Base-by-base conservation (phyloP, 2,329 filamentous ascomycete genomes). In the Fusarium algeriense region DNA sequence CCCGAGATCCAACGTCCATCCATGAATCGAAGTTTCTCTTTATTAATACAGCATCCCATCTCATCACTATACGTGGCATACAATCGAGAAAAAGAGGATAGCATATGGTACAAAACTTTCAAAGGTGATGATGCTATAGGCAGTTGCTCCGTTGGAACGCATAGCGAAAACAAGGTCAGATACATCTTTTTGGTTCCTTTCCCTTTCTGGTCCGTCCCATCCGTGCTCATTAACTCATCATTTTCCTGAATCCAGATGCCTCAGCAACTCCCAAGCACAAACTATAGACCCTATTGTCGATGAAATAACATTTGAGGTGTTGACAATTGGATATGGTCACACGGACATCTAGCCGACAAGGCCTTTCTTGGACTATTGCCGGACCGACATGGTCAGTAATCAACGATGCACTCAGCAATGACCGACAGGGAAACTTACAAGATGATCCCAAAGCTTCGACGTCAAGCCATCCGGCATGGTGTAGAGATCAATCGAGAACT, bases 401-500 rank as follows among this genome's bases (percentile, higher is more conserved):
- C 54, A 52, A 35, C 13, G 15, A 40, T 23, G 30, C 12, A 10
- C 26, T 44, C 19, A 28, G 17, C 14, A n/a, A 20, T 6, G 20
- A 23, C 13, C 13, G n/a, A 23, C 17, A 23, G 30, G 19, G 50
- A 26, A 41, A 80, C 82, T 80, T 80, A 86, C 87, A 75, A 90
- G 79, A 79, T 96, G 97, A 68, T 98, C 95, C 95, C 95, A 98
- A 66, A 99, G 90, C 90, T 94, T 94, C 82, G 96, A 97, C 79
- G 96, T 92, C 40, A 98, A 87, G 32, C 85, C 83, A 73, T 98
- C 96, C 2, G 96, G 95, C 71, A 99, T 90, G n/a, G 96, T 98
- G 84, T 97, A 98, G 64, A 99, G 88, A 79, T 99, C 96, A 75
- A 99, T 95, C 67, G 97, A 96, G 84, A 99, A 99, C 83, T 99